Base-by-base conservation (phyloP, 176 grass and related monocot genomes). In the Oryza rufipogon region DNA sequence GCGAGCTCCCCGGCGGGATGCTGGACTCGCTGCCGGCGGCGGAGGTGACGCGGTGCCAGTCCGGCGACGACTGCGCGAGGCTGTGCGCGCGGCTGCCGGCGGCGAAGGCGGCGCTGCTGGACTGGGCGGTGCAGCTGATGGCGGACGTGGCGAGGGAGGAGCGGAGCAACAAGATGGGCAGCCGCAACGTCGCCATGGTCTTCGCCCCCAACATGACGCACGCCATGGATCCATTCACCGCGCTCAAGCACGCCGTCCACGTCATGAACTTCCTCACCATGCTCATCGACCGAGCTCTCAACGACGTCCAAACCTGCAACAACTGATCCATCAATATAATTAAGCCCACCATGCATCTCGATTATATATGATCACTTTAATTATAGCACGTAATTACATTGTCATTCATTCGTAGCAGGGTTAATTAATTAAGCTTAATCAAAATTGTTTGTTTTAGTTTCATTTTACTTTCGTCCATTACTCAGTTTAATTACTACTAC, bases 181-280 rank as follows among this genome's bases (percentile, higher is more conserved):
- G 92, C 7, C 87, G 96, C 41, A 98, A 98, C 87, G 83, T 95
- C 4, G 93, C 93, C 64, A 98, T 93, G 91, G 93, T 95, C 1
- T 98, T 98, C 71, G 96, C 96, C 32, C 96, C 96, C 19, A 98
- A 98, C 77, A 98, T 95, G 96, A 92, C 96, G 71, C 77, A 94
- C 87, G 83, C 87, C 45, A 47, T 72, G 6, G 96, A 98, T 85
- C 92, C 92, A 14, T 66, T 98, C 44, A 98, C 93, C 4, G 96
- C 96, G 26, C 81, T 98, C 85, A 95, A 86, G 73, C 68, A 95
- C 89, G 89, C 93, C 0, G 96, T 98, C 61, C 92, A 95, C 20
- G 77, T 95, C 34, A 98, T 98, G 96, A 98, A 98, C 86, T 82
- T 98, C 19, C 91, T 98, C 41, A 95, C 89, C 88, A 93, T 89